Evolutionary conservation across 2,329 filamentous ascomycete genomes (phyloP).

Genomic region (Beauveria asiatica): DNA sequence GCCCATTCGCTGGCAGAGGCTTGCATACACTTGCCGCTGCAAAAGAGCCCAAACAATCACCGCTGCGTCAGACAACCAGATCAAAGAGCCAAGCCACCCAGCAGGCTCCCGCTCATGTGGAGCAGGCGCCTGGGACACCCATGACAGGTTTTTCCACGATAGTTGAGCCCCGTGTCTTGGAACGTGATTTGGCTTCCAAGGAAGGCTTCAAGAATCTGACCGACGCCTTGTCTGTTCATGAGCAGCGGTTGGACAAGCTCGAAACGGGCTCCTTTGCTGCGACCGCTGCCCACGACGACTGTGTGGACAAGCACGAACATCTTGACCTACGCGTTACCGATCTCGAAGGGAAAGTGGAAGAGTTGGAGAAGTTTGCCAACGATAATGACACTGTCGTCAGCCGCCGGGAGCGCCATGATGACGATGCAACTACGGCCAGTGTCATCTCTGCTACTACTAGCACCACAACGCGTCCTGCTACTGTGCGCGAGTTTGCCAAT

Average conservation of each 20-base stretch:
- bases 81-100: slow-evolving; percentile 1
- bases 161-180: slow-evolving; percentile 18
- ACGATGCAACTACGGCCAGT: slow-evolving; percentile 37
- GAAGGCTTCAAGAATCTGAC: slow-evolving; percentile 37
- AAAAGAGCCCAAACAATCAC: slow-evolving; percentile 20
- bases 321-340: slow-evolving; percentile 61
- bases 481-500: slow-evolving; percentile 38
- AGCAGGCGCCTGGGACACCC: slow-evolving; percentile 14
- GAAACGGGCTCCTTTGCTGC: slow-evolving; percentile 64
- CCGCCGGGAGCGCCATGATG: slow-evolving; percentile 28
- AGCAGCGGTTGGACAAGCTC: slow-evolving; percentile 56
- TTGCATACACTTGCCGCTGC: slow-evolving; percentile 39
- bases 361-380: slow-evolving; percentile 46
- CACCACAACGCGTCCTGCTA: slow-evolving; percentile 29
- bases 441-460: slow-evolving; percentile 39
- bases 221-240: slow-evolving; percentile 50
- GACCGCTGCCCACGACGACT: slow-evolving; percentile 53
- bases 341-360: slow-evolving; percentile 55
- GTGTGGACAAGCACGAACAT: slow-evolving; percentile 58
- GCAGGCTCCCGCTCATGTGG: slow-evolving; percentile 3
- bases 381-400: slow-evolving; percentile 36
- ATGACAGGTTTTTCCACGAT: slow-evolving; percentile 19
- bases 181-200: slow-evolving; percentile 19
- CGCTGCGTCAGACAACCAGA: background rate
- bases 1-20: slow-evolving; percentile 48